Evolutionary conservation across 352 stramenopile genomes (phyloP), one percentile per base, ranked within the genome.

Genomic region (Globisporangium uncinulatum): DNA sequence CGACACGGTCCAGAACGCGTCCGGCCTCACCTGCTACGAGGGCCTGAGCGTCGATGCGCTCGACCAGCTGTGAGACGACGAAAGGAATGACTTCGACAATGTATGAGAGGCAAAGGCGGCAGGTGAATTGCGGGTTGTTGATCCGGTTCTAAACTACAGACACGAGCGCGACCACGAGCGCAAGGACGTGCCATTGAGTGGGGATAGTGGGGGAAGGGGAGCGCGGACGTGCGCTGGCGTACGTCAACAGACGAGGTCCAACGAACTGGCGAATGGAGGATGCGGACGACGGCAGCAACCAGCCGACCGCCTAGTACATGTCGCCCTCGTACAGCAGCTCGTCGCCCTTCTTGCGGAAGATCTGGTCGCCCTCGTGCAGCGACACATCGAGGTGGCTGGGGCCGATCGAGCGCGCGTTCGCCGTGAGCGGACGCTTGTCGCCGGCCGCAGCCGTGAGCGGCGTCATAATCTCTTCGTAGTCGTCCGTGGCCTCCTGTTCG

Each of bases 21-120:
- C 95, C 0, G 92, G 92, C 0, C 74, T 97, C 49, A 98, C 93
- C 11, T 97, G 89, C 68, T 98, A 98, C 76, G 96, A 99, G 84
- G 95, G 93, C 3, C 71, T 94, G 14, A 87, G 71, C 34, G 57
- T 66, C 29, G 70, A 80, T 37, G 65, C 87, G 34, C 67, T 82
- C 15, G 71, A 74, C 20, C 49, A 63, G 42, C 20, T 48, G 8
- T 48, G 19, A 48, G 34, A 8, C 6, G 15, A 8, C 9, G 7
- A 6, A 39, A 13, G 34, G 34, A 8, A 39, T 29, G 34, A 39
- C 24, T 19, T 1, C 6, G 44, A 32, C 1, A 15, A 21, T 21
- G 32, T 5, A 21, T 20, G 34, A 54, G 31, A 9, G 39, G 8
- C 32, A 39, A 39, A 39, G 34, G 34, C 34, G 43, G 24, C 34